A percentile compares a stretch with the other conserved stretches of the same genome.
Evolutionary conservation across 2,329 filamentous ascomycete species (phyloP).

Genomic region (Curvularia spicifera): DNA sequence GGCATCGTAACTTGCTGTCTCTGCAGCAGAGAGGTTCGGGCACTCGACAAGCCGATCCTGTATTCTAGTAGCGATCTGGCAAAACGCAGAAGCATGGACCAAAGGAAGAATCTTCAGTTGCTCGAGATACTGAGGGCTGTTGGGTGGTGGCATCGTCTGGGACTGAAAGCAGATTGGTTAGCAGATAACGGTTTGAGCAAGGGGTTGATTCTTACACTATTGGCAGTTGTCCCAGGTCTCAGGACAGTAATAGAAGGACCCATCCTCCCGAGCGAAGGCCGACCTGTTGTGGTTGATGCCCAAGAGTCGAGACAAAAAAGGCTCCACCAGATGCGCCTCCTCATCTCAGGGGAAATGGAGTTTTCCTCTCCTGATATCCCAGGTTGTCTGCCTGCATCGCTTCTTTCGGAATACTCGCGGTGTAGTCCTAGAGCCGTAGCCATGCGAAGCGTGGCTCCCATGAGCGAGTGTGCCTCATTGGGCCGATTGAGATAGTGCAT

Average conservation of each 20-base stretch:
- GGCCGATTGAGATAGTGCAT: conserved; percentile 79
- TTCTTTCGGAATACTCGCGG: conserved; percentile 62
- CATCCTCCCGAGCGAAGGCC: conserved; percentile 51
- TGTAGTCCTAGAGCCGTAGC: conserved; percentile 76
- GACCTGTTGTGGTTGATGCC: conserved; percentile 53
- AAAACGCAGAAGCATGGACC: conserved; percentile 79
- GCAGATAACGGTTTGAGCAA: neutral
- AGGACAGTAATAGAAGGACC: conserved; percentile 49
- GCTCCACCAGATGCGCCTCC: conserved; percentile 55
- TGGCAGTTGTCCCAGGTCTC: conserved; percentile 43
- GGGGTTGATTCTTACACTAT: conserved; percentile 32
- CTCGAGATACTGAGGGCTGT: conserved; percentile 51
- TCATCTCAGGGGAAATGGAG: conserved; percentile 48
- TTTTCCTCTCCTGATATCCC: conserved; percentile 39
- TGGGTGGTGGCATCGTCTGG: conserved; percentile 38
- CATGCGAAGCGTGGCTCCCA: conserved; percentile 74
- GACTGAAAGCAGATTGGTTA: conserved; percentile 17
- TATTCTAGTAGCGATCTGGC: conserved; percentile 77
- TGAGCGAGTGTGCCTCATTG: conserved; percentile 76
- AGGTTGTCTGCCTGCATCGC: conserved; percentile 24
- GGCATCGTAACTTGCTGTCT: conserved; percentile 69
- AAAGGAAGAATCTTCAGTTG: conserved; percentile 73
- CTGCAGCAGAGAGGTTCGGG: conserved; percentile 69
- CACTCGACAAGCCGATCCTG: conserved; percentile 76
- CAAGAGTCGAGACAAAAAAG: conserved; percentile 54